Evolutionary conservation across 495 filamentous ascomycete species (phyloP), one percentile per base, ranked within the genome.

Genomic region (Ascodesmis nigricans): DNA sequence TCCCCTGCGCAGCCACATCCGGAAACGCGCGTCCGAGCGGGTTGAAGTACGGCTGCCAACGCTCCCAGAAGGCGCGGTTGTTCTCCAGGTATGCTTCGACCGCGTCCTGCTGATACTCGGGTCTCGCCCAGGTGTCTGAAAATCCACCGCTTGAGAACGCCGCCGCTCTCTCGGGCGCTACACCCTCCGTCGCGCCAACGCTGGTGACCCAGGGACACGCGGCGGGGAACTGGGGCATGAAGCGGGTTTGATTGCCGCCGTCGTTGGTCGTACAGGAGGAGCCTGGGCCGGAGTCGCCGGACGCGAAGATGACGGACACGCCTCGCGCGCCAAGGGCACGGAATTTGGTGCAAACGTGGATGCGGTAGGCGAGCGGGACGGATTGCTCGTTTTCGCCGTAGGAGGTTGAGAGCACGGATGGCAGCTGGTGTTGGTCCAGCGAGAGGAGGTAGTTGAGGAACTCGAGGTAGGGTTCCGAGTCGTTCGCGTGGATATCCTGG

Each of bases 401-500:
- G 11, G 71, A 76, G 32, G 75, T 79, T 5, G 69, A 67, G 6
- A 91, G 57, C 4, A 78, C 70, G 0, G 74, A 68, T 0, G 81
- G 80, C 2, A 91, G 59, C 19, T 75, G 60, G 0, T 56, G 50
- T 36, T 79, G 69, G 0, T 63, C 55, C 4, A 70, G 63, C 8
- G 53, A 45, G 0, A 78, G 54, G 3, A 91, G 54, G 43, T 72
- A 76, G 13, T 69, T 64, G 19, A 87, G 63, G 44, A 78, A 78
- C 21, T 84, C 75, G 2, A 91, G 62, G 47, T 81, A 91, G 0
- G 80, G 80, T 58, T 91, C 78, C 44, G 82, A 83, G 25, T 66
- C 53, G 42, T 71, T 66, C 4, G 55, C 51, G 10, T 43, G 41
- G 0, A 44, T 21, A 11, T 52, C 46, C 52, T 4, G 34, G n/a